Evolutionary conservation across 2,329 filamentous ascomycete genomes (phyloP).

Genomic region (Setomelanomma holmii): DNA sequence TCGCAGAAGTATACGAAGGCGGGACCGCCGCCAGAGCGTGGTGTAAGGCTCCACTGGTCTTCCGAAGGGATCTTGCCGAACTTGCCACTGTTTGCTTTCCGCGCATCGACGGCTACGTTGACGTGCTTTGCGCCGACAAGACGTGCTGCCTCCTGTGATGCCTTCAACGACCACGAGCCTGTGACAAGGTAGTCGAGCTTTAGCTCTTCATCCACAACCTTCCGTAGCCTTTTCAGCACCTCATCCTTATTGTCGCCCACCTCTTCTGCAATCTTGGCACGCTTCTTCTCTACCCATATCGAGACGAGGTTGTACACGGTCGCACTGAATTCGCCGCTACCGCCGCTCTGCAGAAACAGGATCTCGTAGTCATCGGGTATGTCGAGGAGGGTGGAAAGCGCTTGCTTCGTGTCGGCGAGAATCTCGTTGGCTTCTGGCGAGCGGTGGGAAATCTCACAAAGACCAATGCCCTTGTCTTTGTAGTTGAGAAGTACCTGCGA

Average conservation of each 20-base stretch:
- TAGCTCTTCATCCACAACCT: slow-evolving; percentile 72
- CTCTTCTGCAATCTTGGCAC: slow-evolving; percentile 65
- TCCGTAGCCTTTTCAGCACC: slow-evolving; percentile 66
- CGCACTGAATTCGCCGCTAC: slow-evolving; percentile 84
- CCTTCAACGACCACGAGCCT: slow-evolving; percentile 89
- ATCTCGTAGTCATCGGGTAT: slow-evolving; percentile 88
- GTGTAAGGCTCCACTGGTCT: slow-evolving; percentile 74
- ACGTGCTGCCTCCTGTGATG: slow-evolving; percentile 79
- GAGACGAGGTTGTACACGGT: slow-evolving; percentile 83
- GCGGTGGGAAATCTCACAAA: slow-evolving; percentile 91
- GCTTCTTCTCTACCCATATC: slow-evolving; percentile 78
- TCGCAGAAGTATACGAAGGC: slow-evolving; percentile 88
- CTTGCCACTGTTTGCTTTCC: slow-evolving; percentile 73
- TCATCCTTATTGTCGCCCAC: slow-evolving; percentile 63
- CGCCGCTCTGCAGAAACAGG: slow-evolving; percentile 86
- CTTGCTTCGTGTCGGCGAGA: slow-evolving; percentile 77
- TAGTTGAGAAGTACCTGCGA: slow-evolving; percentile 82
- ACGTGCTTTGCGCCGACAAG: slow-evolving; percentile 80
- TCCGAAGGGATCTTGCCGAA: slow-evolving; percentile 85
- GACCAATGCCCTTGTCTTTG: slow-evolving; percentile 78
- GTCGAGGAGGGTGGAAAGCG: slow-evolving; percentile 76
- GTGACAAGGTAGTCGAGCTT: slow-evolving; percentile 91
- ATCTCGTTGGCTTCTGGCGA: slow-evolving; percentile 80
- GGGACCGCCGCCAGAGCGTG: slow-evolving; percentile 61
- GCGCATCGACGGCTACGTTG: slow-evolving; percentile 76